A percentile compares a stretch with the other conserved stretches of the same genome.
Conservation (phyloP, 2,329 filamentous ascomycete species). For the Akanthomyces muscarius region DNA sequence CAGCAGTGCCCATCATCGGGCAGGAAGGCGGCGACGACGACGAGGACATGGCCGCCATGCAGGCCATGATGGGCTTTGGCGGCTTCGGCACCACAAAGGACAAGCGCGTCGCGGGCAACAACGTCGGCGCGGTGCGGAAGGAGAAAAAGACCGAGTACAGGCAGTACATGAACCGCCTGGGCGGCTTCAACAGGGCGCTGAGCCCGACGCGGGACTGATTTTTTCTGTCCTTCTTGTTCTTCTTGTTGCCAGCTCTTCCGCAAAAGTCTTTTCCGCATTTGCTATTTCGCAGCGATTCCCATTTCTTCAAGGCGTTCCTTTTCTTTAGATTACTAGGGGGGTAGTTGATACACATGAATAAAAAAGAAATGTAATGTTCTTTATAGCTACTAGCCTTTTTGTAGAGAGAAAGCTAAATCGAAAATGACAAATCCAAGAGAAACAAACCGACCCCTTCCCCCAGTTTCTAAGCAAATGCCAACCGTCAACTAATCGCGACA, state of each 20-base stretch:
- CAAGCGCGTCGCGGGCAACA: slow-evolving; percentile 83
- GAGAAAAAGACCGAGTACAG: slow-evolving; percentile 93
- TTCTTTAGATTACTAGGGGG: too few relatives aligned
- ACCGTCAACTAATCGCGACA: not conserved
- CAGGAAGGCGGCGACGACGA: slow-evolving; percentile 42
- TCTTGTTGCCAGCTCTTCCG: too few relatives aligned
- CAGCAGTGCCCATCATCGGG: slow-evolving; percentile 24
- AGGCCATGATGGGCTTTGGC: slow-evolving; percentile 84
- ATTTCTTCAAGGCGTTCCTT: too few relatives aligned
- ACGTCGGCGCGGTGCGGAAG: slow-evolving; percentile 76
- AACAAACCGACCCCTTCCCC: not conserved
- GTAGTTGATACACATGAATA: too few relatives aligned
- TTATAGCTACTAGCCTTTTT: not conserved
- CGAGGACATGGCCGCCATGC: slow-evolving; percentile 69
- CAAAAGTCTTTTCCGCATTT: not conserved
- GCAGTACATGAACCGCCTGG: slow-evolving; percentile 91
- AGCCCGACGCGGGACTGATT: slow-evolving; percentile 47
- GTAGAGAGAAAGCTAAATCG: not conserved
- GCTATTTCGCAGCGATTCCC: not conserved
- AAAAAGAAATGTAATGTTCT: too few relatives aligned
- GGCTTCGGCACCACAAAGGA: slow-evolving; percentile 83
- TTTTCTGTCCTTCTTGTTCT: not conserved
- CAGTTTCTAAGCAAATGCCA: not conserved
- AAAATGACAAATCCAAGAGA: not conserved
- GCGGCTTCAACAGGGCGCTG: slow-evolving; percentile 76